Percentiles rank a stretch among this genome's conserved stretches.
Conservation (phyloP, 1,284 basidiomycete genomes). For the Erythrobasidium hasegawianum region DNA sequence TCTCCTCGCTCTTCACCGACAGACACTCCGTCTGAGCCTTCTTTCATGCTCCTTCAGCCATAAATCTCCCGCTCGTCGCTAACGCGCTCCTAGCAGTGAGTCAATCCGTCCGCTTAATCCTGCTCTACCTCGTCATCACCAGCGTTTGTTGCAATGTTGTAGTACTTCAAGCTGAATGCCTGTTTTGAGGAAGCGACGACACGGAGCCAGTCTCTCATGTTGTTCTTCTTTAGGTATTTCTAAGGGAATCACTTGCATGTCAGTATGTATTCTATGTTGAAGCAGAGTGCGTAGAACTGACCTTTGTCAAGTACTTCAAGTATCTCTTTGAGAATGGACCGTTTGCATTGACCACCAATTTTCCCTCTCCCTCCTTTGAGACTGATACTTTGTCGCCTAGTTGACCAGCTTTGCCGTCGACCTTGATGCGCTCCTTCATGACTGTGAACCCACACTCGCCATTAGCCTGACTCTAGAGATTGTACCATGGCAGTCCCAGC, state of each 20-base stretch:
- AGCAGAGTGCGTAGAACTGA: too few species aligned
- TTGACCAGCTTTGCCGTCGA: conserved; percentile 53
- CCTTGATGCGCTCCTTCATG: conserved; percentile 54
- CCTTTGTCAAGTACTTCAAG: conserved; percentile 2
- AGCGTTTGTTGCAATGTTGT: conserved; percentile 30
- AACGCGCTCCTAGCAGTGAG: too few species aligned
- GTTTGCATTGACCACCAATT: conserved; percentile 51
- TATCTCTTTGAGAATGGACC: conserved; percentile 51
- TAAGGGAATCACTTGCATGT: too few species aligned
- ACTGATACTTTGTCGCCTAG: conserved; percentile 51
- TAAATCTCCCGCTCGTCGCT: too few species aligned
- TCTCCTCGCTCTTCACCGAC: too few species aligned
- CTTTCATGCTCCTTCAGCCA: too few species aligned
- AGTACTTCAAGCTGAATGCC: conserved; percentile 32
- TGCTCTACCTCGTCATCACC: conserved; percentile 26
- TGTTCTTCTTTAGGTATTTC: conserved; percentile 50
- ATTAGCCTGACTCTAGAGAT: too few species aligned
- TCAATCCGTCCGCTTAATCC: too few species aligned
- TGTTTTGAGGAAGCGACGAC: conserved; percentile 37
- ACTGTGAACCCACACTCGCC: too few species aligned
- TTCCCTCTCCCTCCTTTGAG: conserved; percentile 50
- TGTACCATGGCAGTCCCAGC: too few species aligned
- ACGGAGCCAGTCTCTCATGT: conserved; percentile 44
- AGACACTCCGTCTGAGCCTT: too few species aligned
- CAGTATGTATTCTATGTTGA: too few species aligned